Evolutionary conservation across 108 stramenopile genomes (phyloP), one percentile per base, ranked within the genome.

Genomic region (Discostella pseudostelligera): DNA sequence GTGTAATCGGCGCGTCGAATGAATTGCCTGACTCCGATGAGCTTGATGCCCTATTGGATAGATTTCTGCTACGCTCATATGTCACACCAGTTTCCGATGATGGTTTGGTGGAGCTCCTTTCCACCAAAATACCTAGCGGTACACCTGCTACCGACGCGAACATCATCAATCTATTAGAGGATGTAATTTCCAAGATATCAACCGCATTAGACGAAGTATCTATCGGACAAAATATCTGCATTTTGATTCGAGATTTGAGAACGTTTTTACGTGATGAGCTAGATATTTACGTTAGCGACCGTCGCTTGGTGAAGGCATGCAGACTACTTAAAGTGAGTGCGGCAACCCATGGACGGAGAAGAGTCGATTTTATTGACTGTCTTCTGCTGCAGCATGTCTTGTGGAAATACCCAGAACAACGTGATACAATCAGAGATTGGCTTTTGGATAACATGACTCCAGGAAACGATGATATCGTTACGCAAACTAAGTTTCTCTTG

Each of bases 1-100:
- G 84, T 56, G 89, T 86, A 8, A 83, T 90, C 16, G 89, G 86
- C 6, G 89, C 89, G 4, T 84, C 86, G 9, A 90, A 90, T 73
- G 86, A 87, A 55, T 51, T 90, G 6, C 84, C 84, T 7, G 89
- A 90, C 35, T 83, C 80, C 39, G 85, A 87, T 12, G 86, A 90
- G 45, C 79, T 87, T 8, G 83, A 83, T 64, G 89, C 89, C 20
- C 61, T 90, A 14, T 81, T 81, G 35, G 89, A 90, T 62, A 79
- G 89, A 16, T 90, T 90, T 56, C 65, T 90, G 21, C 44, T 90
- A 0, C 60, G 89, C 43, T 82, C 83, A 25, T 80, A 86, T 47
- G 89, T 90, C 53, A 54, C 53, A 36, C 25, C 49, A 21, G 87
- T 90, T 8, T 86, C 89, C 7, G 89, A 90, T 57, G 82, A 73